These are phyloP conservation scores for Cupressus sempervirens DNA, from an alignment of 75 land plant species.

Conservation along the genomic window DNA sequence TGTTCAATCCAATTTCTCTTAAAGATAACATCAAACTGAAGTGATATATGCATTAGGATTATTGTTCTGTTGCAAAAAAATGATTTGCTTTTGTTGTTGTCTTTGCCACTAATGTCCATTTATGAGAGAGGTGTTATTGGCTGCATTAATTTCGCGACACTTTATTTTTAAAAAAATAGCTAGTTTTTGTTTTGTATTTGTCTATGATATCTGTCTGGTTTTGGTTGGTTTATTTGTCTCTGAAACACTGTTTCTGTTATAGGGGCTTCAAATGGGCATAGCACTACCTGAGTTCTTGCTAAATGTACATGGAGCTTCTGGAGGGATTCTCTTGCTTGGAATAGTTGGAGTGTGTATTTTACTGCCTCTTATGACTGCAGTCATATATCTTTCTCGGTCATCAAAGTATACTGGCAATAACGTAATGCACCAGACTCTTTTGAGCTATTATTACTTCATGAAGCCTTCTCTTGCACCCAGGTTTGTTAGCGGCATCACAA, in stretches of 20 bases:
- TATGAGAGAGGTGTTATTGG: neutral
- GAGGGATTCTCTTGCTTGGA: slow-evolving; percentile 82
- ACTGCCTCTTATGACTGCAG: slow-evolving; percentile 84
- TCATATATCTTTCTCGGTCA: slow-evolving; percentile 91
- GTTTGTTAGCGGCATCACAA: slow-evolving; percentile 25
- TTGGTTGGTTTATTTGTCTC: neutral
- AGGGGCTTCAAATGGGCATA: slow-evolving; percentile 99
- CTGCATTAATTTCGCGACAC: neutral
- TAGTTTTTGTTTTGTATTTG: neutral
- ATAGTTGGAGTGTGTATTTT: slow-evolving; percentile 96
- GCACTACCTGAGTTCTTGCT: slow-evolving; percentile 89
- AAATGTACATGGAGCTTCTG: slow-evolving; percentile 86
- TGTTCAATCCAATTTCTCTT: neutral
- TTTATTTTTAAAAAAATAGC: neutral
- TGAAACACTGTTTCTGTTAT: neutral
- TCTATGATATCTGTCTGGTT: neutral
- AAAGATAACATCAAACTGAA: neutral
- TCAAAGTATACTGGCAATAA: slow-evolving; percentile 97
- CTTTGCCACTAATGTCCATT: neutral
- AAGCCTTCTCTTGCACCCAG: slow-evolving; percentile 98
- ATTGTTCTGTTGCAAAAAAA: neutral
- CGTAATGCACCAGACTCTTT: slow-evolving; percentile 95
- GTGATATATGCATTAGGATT: neutral
- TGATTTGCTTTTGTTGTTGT: neutral
- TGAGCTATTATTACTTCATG: slow-evolving; percentile 80